Evolutionary conservation across 371 early-diverging fungal genomes (phyloP).

Genomic region (Mucor saturninus): DNA sequence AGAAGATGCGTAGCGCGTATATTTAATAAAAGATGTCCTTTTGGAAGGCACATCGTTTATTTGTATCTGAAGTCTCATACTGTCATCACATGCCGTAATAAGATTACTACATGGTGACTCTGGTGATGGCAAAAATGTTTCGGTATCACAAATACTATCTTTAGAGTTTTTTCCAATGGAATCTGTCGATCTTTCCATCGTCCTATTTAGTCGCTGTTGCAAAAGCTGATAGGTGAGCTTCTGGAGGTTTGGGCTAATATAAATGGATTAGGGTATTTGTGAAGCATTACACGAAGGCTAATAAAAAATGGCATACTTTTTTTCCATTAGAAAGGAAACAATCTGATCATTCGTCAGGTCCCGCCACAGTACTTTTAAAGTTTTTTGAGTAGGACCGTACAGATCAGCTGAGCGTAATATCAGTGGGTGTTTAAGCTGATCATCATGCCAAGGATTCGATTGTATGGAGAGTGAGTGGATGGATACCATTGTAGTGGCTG

Average conservation of each 20-base stretch:
- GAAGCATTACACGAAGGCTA: slow-evolving; percentile 1
- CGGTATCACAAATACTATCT: slow-evolving; percentile 1
- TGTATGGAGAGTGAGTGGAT: slow-evolving; percentile 8
- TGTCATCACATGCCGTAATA: not conserved
- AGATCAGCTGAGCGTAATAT: slow-evolving; percentile 26
- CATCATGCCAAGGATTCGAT: slow-evolving; percentile 17
- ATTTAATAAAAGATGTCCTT: no score
- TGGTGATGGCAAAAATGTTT: not conserved
- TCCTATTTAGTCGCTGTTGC: slow-evolving; percentile 20
- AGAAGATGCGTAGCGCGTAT: no score
- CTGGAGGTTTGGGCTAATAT: slow-evolving; percentile 37
- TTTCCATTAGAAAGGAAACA: slow-evolving; percentile 25
- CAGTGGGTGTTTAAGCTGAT: slow-evolving; percentile 19
- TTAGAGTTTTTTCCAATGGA: slow-evolving; percentile 13
- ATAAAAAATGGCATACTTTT: slow-evolving; percentile 21
- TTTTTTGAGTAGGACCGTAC: slow-evolving; percentile 43
- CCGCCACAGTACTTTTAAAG: slow-evolving; percentile 49
- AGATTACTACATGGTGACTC: slow-evolving; percentile 1
- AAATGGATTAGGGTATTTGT: not conserved
- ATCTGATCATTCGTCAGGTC: slow-evolving; percentile 36
- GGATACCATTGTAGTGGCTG: not conserved
- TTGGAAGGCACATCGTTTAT: not conserved
- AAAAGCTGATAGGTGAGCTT: slow-evolving; percentile 40
- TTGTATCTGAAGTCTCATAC: not conserved
- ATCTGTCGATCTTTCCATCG: slow-evolving; percentile 10